Conservation (phyloP, 768 basidiomycete species). For the Psilocybe sp. region DNA sequence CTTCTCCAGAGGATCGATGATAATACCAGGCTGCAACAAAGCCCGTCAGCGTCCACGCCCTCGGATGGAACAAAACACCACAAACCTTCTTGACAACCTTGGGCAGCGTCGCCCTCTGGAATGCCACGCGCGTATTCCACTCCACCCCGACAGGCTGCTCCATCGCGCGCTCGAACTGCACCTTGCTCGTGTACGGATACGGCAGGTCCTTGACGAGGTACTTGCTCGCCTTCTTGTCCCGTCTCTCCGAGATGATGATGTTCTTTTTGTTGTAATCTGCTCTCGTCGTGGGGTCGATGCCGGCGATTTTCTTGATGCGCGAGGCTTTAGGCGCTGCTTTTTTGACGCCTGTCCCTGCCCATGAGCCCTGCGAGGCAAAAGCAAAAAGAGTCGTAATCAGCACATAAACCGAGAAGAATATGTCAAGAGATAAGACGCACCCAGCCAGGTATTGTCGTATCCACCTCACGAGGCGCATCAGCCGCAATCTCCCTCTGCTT, state of each 20-base stretch:
- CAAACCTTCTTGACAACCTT: conserved; percentile 83
- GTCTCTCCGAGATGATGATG: conserved; percentile 94
- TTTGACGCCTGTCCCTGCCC: conserved; percentile 80
- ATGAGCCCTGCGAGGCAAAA: conserved; percentile 93
- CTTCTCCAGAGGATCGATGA: conserved; percentile 70
- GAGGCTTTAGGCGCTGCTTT: conserved; percentile 61
- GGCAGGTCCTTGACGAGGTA: conserved; percentile 91
- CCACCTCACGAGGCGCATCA: conserved; percentile 85
- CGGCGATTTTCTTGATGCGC: conserved; percentile 78
- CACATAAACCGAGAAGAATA: conserved; percentile 1
- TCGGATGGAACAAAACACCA: conserved; percentile 2
- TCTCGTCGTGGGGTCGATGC: conserved; percentile 74
- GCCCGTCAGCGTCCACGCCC: conserved; percentile 3
- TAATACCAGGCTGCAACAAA: conserved; percentile 55
- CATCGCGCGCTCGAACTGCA: conserved; percentile 87
- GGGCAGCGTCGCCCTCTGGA: conserved; percentile 83
- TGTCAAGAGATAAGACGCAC: conserved; percentile 41
- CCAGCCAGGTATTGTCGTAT: conserved; percentile 94
- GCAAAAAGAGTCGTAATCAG: background rate
- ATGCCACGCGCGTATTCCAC: conserved; percentile 88
- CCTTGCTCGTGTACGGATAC: conserved; percentile 90
- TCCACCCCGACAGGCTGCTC: conserved; percentile 81
- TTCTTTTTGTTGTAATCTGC: conserved; percentile 83
- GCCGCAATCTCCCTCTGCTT: conserved; percentile 81
- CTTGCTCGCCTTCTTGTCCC: conserved; percentile 90